Evolutionary conservation across 2,329 filamentous ascomycete genomes (phyloP).

Genomic region (Penicillium sp.): DNA sequence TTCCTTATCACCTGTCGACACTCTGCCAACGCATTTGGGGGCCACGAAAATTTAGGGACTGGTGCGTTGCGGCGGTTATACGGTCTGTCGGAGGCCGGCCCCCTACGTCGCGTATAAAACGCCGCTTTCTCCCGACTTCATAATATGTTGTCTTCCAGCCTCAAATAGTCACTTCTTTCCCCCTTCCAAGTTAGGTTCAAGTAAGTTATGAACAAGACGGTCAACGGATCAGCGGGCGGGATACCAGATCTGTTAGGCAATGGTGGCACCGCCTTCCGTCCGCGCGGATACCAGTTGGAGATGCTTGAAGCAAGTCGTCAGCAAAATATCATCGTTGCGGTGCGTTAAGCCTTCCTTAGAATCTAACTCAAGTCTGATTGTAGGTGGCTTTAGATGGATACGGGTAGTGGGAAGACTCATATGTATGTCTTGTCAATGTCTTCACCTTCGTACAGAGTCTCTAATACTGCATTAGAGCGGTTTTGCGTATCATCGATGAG

Average conservation of each 20-base stretch:
- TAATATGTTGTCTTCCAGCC: too few relatives aligned
- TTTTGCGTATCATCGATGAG: conserved; percentile 65
- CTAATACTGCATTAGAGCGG: conserved; percentile 49
- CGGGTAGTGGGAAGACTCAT: conserved; percentile 74
- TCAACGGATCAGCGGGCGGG: too few relatives aligned
- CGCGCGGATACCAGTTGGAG: conserved; percentile 68
- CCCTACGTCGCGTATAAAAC: too few relatives aligned
- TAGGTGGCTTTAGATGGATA: conserved; percentile 64
- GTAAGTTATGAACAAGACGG: too few relatives aligned
- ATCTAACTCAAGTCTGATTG: neutral
- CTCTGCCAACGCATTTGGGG: too few relatives aligned
- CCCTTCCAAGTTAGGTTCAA: too few relatives aligned
- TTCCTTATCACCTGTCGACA: too few relatives aligned
- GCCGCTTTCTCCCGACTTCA: too few relatives aligned
- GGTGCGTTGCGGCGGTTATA: too few relatives aligned
- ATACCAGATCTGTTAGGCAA: neutral
- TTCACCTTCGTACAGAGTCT: neutral
- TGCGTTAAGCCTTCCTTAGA: conserved; percentile 34
- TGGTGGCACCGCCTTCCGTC: conserved; percentile 17
- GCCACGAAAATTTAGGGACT: too few relatives aligned
- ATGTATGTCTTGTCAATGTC: conserved; percentile 50
- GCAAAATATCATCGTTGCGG: conserved; percentile 69
- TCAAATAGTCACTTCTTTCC: too few relatives aligned
- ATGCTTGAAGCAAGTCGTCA: conserved; percentile 70
- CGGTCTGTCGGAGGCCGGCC: too few relatives aligned